These are phyloP conservation scores for Helminthosporium solani DNA, from an alignment of 2,329 filamentous ascomycete genomes.

Conservation along the genomic window DNA sequence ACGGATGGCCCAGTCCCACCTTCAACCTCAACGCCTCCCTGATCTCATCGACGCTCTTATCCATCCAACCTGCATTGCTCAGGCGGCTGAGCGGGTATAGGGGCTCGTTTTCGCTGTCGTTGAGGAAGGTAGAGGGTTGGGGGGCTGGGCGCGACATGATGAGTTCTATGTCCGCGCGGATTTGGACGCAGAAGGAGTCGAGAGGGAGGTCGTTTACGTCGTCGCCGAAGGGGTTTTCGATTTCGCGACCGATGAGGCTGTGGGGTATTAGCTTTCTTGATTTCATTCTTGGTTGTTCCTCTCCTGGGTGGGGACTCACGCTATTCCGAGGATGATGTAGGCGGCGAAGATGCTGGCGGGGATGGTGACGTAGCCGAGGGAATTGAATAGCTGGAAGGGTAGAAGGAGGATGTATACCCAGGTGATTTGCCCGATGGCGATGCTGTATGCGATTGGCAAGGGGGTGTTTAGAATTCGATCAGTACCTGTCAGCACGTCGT, in stretches of 20 bases:
- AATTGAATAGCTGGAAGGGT: slow-evolving; percentile 71
- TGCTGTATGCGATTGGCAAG: slow-evolving; percentile 78
- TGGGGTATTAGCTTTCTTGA: not conserved
- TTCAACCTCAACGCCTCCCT: slow-evolving; percentile 44
- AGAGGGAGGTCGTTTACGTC: slow-evolving; percentile 72
- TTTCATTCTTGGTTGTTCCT: too few relatives aligned
- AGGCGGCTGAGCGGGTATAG: slow-evolving; percentile 54
- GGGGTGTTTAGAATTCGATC: slow-evolving; percentile 81
- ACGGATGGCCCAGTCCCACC: slow-evolving; percentile 8
- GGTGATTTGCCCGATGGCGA: slow-evolving; percentile 81
- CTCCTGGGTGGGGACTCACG: too few relatives aligned
- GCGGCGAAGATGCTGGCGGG: slow-evolving; percentile 69
- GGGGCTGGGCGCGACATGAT: slow-evolving; percentile 61
- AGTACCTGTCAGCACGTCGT: slow-evolving; percentile 69
- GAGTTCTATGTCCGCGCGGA: slow-evolving; percentile 72
- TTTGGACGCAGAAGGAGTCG: slow-evolving; percentile 72
- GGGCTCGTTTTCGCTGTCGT: slow-evolving; percentile 50
- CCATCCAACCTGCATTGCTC: slow-evolving; percentile 38
- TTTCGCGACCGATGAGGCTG: slow-evolving; percentile 70
- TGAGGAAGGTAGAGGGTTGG: slow-evolving; percentile 53
- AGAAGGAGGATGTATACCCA: slow-evolving; percentile 79
- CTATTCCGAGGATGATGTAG: slow-evolving; percentile 80
- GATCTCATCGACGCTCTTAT: slow-evolving; percentile 41
- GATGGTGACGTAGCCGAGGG: slow-evolving; percentile 71
- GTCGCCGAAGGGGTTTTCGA: slow-evolving; percentile 81